Percentiles rank a stretch among this genome's conserved stretches.
These are phyloP conservation scores for Apiospora marii DNA, from an alignment of 2,329 filamentous ascomycete species.

Conservation along the genomic window DNA sequence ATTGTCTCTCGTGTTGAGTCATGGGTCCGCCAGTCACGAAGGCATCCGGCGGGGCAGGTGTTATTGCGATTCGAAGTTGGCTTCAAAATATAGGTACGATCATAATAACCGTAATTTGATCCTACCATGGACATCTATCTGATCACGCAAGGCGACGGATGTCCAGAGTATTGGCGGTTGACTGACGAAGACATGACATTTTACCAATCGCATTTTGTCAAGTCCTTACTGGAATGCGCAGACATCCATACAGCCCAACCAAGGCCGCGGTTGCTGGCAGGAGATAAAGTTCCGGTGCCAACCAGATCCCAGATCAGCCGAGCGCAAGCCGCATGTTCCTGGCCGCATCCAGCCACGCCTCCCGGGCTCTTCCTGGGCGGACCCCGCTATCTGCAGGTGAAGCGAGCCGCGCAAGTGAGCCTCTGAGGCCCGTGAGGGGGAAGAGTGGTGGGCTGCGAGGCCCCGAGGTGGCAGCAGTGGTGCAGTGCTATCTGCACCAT, in stretches of 20 bases:
- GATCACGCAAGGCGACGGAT: not conserved
- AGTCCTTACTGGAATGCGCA: not conserved
- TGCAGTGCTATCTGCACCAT: not conserved
- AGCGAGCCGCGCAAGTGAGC: not conserved
- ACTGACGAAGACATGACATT: not conserved
- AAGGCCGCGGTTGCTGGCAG: not conserved
- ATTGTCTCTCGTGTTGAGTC: not conserved
- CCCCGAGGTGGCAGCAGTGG: not conserved
- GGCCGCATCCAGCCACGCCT: not conserved
- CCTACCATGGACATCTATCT: not conserved
- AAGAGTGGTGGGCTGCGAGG: not conserved
- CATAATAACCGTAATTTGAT: not conserved
- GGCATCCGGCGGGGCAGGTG: not conserved
- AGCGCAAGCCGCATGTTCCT: constrained; percentile 1
- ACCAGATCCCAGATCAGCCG: not conserved
- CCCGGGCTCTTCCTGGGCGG: not conserved
- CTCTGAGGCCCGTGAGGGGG: not conserved
- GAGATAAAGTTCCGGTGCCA: not conserved
- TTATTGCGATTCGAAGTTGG: not conserved
- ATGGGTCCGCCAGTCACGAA: not conserved
- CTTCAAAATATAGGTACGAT: not conserved
- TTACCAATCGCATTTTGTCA: not conserved
- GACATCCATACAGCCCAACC: not conserved
- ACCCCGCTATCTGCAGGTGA: constrained; percentile 15
- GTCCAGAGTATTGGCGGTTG: no score